These are phyloP conservation scores for Coemansia guatemalensis DNA, from an alignment of 192 early-diverging fungal genomes.

Conservation along the genomic window DNA sequence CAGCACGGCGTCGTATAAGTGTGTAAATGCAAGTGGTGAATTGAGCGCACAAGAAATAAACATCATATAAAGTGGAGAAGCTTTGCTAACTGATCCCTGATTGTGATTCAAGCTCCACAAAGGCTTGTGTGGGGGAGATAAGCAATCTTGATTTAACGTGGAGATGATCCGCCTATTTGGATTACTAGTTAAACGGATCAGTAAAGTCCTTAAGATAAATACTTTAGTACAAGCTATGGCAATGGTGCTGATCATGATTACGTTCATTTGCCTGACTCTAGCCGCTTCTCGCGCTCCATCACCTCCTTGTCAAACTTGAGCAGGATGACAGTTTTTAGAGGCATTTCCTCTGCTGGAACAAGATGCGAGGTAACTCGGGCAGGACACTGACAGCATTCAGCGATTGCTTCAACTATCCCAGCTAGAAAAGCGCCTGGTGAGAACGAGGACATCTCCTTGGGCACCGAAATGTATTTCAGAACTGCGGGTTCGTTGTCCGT, in stretches of 20 bases:
- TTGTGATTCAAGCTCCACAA: too few relatives aligned
- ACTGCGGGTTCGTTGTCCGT: conserved; percentile 96
- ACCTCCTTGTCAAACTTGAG: conserved; percentile 92
- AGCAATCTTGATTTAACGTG: too few relatives aligned
- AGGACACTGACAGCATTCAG: conserved; percentile 83
- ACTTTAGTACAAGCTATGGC: background rate
- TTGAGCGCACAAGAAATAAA: too few relatives aligned
- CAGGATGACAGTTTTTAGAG: conserved; percentile 88
- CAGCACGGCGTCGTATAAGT: too few relatives aligned
- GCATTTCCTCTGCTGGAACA: conserved; percentile 82
- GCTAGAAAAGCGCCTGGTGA: conserved; percentile 95
- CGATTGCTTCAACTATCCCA: conserved; percentile 93
- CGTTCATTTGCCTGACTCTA: conserved; percentile 55
- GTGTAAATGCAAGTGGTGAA: too few relatives aligned
- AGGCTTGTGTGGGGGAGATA: too few relatives aligned
- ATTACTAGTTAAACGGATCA: too few relatives aligned
- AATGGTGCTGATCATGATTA: too few relatives aligned
- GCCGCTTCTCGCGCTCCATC: conserved; percentile 70
- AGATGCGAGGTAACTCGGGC: conserved; percentile 86
- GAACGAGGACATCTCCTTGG: conserved; percentile 88
- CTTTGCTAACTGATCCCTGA: too few relatives aligned
- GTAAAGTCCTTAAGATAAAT: background rate
- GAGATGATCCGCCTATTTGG: too few relatives aligned
- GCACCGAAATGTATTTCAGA: conserved; percentile 89
- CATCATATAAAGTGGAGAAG: too few relatives aligned